Evolutionary conservation across 2,329 filamentous ascomycete species (phyloP), one percentile per base, ranked within the genome.

Genomic region (Paracamarosporium sp.): DNA sequence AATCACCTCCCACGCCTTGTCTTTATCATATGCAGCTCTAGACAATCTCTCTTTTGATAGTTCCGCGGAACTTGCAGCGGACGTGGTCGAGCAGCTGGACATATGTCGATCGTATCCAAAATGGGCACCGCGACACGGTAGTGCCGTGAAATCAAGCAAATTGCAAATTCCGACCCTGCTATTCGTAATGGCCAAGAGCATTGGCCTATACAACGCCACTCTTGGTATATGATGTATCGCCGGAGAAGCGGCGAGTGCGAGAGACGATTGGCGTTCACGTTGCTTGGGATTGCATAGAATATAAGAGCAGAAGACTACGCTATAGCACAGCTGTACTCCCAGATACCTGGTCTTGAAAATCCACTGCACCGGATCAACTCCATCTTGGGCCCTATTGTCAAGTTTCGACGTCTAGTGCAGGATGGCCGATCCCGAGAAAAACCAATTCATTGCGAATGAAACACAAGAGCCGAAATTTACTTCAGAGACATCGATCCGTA

Each of bases 121-220:
- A 44, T 7, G 9, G 25, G 22, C 17, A 4, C 15, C 9, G 25
- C 25, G 41, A 44, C 24, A 6, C 27, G 22, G 41, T 13, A 28
- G 9, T 31, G 45, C 28, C 20, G 28, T 31, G 28, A 22, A 17
- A 4, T 11, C 45, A 31, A 48, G 28, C 12, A 20, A 30, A 59
- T 63, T 63, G 55, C 58, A 53, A 62, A 63, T 61, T 36, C 15
- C 17, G 20, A 28, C 58, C 61, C 41, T 63, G 61, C 45, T 31
- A 63, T 63, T 61, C 55, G 61, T 51, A 59, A 63, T 59, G 36
- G 58, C 55, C 55, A 59, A 61, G 55, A 30, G 17, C 31, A 8
- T 7, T 53, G n/a, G n/a, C n/a, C n/a, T n/a, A n/a, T n/a, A n/a
- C n/a, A n/a, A n/a, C n/a, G n/a, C n/a, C n/a, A n/a, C 17, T 31